Evolutionary conservation across 2,329 filamentous ascomycete genomes (phyloP), one percentile per base, ranked within the genome.

Genomic region (Neopestalotiopsis clavispora): DNA sequence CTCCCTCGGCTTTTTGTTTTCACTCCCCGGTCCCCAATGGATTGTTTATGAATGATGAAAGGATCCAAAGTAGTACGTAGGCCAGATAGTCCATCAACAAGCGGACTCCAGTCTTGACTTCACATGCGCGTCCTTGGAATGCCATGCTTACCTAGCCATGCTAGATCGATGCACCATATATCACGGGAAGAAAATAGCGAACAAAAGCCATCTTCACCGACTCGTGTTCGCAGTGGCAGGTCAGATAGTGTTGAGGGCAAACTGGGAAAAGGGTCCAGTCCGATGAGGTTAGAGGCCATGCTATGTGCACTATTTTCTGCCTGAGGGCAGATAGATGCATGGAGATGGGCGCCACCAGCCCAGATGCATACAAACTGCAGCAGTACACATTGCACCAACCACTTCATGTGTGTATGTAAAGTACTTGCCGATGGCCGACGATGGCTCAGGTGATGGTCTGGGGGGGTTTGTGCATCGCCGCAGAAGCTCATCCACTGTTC

Each of bases 241-340:
- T 14, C n/a, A 20, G 57, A 34, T 62, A n/a, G 17, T 40, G 32
- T 62, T 62, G 59, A 62, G 59, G 32, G 20, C 28, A 34, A n/a
- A 13, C 30, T 14, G n/a, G 34, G 6, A 40, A 62, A 62, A 62
- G 59, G 59, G 59, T 42, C 59, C 59, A 62, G 57, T 59, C 57
- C 30, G 30, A 59, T 59, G 45, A 52, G 45, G 57, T 28, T 59
- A 59, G 57, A 34, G 3, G 30, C 17, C 17, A n/a, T 20, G 17
- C 45, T 52, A 52, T 52, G n/a, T 7, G 17, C 45, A 17, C 45
- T 52, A 52, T 52, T 52, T n/a, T 52, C 45, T 52, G 45, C 45
- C 45, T 52, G 45, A 52, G 17, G 45, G 45, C 45, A 52, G 45
- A 20, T 52, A 52, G 45, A 38, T 38, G 34, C 34, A 38, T 38